A percentile compares a stretch with the other conserved stretches of the same genome.
Conservation (phyloP, 2,329 filamentous ascomycete species). For the Penicillium paneum region DNA sequence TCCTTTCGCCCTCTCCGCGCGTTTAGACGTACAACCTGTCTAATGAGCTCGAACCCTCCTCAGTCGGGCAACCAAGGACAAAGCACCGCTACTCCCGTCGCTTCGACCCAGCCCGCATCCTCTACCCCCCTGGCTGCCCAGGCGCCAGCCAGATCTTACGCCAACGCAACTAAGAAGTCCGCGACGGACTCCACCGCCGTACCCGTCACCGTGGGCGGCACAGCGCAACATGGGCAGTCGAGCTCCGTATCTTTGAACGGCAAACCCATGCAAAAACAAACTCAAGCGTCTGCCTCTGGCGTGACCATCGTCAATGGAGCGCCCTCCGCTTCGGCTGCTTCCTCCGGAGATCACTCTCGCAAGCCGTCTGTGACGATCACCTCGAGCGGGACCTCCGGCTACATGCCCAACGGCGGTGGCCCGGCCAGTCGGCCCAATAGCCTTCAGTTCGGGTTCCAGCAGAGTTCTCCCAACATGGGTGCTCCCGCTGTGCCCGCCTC, state of each 20-base stretch:
- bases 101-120: conserved; percentile 48
- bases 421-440: conserved; percentile 54
- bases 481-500: conserved; percentile 53
- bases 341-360: conserved; percentile 65
- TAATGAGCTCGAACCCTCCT: conserved; percentile 60
- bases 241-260: conserved; percentile 78
- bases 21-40: conserved; percentile 40
- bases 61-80: conserved; percentile 50
- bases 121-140: conserved; percentile 50
- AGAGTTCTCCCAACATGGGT: conserved; percentile 58
- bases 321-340: conserved; percentile 41
- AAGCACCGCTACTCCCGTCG: conserved; percentile 35
- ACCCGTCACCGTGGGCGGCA: conserved; percentile 53
- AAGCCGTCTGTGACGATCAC: conserved; percentile 92
- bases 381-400: conserved; percentile 72
- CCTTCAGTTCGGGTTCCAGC: conserved; percentile 80
- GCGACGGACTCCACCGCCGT: conserved; percentile 52
- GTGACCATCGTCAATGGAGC: conserved; percentile 67
- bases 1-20: conserved; percentile 15
- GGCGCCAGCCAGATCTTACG: conserved; percentile 55
- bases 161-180: conserved; percentile 59
- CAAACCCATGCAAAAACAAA: conserved; percentile 57
- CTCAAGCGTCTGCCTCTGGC: conserved; percentile 30
- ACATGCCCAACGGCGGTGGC: conserved; percentile 75
- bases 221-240: conserved; percentile 55